Percentiles rank a stretch among this genome's conserved stretches.
Conservation (phyloP, 441 rosid species). For the Biscutella auriculata region DNA sequence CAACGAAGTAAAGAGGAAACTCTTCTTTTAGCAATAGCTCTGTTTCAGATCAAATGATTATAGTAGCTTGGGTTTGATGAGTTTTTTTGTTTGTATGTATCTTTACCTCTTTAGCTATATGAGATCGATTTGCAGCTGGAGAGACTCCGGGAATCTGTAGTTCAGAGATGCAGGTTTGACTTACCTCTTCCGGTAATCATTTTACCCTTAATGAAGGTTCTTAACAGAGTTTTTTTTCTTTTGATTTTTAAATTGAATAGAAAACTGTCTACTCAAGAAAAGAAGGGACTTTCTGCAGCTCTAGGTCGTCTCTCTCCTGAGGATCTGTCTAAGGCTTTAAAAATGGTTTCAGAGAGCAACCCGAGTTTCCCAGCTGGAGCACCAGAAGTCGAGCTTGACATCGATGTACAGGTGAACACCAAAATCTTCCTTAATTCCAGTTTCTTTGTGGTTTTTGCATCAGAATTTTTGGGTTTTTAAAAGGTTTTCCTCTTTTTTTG, state of each 20-base stretch:
- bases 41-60: slow-evolving; percentile 1
- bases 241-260: slow-evolving; percentile 28
- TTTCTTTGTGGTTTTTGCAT: neutral
- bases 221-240: neutral
- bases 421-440: neutral
- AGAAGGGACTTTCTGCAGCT: slow-evolving; percentile 57
- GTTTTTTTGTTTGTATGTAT: neutral
- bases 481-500: neutral
- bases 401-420: slow-evolving; percentile 65
- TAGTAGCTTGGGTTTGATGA: neutral
- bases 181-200: neutral
- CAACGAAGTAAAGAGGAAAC: slow-evolving; percentile 41
- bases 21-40: neutral
- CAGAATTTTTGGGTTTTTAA: neutral
- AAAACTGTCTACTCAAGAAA: slow-evolving; percentile 70
- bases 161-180: slow-evolving; percentile 71
- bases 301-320: slow-evolving; percentile 58
- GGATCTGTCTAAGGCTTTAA: slow-evolving; percentile 68
- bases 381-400: slow-evolving; percentile 73
- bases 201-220: neutral
- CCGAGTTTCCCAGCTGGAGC: slow-evolving; percentile 71
- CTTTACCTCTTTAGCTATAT: slow-evolving; percentile 37
- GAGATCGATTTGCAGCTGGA: slow-evolving; percentile 70
- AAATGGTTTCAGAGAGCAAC: slow-evolving; percentile 75
- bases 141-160: slow-evolving; percentile 63